Conservation (phyloP, 768 basidiomycete species). For the Neoboletus brunneissimus region DNA sequence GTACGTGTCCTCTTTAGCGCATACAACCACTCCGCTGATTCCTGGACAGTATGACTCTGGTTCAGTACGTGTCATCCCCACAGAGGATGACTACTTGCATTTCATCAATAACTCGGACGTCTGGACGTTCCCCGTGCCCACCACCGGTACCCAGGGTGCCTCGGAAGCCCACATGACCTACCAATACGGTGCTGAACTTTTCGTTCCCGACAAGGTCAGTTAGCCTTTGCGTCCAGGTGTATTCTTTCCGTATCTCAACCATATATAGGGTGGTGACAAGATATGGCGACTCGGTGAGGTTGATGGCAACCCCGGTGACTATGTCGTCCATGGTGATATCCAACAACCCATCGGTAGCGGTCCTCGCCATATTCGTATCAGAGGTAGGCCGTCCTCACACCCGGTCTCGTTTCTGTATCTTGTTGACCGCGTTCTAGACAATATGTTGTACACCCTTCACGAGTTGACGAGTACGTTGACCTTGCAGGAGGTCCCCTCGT, state of each 20-base stretch:
- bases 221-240: neutral
- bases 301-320: slow-evolving; percentile 42
- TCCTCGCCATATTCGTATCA: slow-evolving; percentile 49
- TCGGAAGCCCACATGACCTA: slow-evolving; percentile 70
- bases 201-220: slow-evolving; percentile 64
- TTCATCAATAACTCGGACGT: slow-evolving; percentile 36
- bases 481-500: slow-evolving; percentile 47
- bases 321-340: slow-evolving; percentile 58
- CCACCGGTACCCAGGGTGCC: slow-evolving; percentile 24
- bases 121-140: slow-evolving; percentile 53
- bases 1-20: slow-evolving; percentile 30
- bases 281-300: slow-evolving; percentile 59
- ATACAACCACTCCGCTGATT: neutral
- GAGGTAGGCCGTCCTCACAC: slow-evolving; percentile 21
- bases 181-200: slow-evolving; percentile 52
- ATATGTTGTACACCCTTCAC: slow-evolving; percentile 52
- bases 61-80: slow-evolving; percentile 47
- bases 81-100: slow-evolving; percentile 36
- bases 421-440: slow-evolving; percentile 33
- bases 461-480: slow-evolving; percentile 57
- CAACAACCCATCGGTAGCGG: slow-evolving; percentile 61
- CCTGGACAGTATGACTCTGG: slow-evolving; percentile 41
- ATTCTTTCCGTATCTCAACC: neutral
- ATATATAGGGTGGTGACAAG: slow-evolving; percentile 56
- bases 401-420: neutral